Base-by-base conservation (phyloP, 345 rosid species). In the Corchorus capsularis region DNA sequence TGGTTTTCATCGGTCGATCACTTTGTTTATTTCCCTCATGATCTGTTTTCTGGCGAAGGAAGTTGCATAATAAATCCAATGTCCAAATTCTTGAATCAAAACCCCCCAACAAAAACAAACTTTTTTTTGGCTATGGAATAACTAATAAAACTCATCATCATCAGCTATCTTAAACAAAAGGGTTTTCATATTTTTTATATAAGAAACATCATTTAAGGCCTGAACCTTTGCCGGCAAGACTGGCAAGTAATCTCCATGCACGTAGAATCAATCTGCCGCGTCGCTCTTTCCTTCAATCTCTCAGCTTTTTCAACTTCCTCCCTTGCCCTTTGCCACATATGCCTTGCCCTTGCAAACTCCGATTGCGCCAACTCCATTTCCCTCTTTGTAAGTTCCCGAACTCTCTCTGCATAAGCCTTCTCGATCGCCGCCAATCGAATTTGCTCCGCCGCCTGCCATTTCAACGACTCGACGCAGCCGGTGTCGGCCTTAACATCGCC, bases 201-300 rank as follows among this genome's bases (percentile, higher is more conserved):
- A 13, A 47, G 27, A 19, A 19, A 4, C 32, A 43, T 66, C 19
- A 66, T 56, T 84, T 27, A 85, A 73, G 91, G 89, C 85, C 93
- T 90, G 85, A 96, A 93, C 83, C 89, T 90, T 81, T 92, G 97
- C 79, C 96, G 89, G 87, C 99, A 96, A 76, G 97, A 93, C 16
- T 93, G 99, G 77, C 99, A 96, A 83, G 99, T 96, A 87, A 93
- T 89, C 90, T 96, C 96, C 88, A 89, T 83, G 90, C 94, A 89
- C 77, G 89, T 72, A 64, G 92, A 85, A 87, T 92, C 99, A 2
- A 85, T 84, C 87, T 76, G 87, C 61, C 79, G 80, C 54, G 93
- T 87, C 22, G 97, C 93, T 80, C 88, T 82, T 67, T 90, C 92
- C 85, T 93, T 95, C 86, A 92, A 65, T 71, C 88, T 88, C 85